Evolutionary conservation across 371 early-diverging fungal species (phyloP).

Genomic region (Capniomyces stellatus): DNA sequence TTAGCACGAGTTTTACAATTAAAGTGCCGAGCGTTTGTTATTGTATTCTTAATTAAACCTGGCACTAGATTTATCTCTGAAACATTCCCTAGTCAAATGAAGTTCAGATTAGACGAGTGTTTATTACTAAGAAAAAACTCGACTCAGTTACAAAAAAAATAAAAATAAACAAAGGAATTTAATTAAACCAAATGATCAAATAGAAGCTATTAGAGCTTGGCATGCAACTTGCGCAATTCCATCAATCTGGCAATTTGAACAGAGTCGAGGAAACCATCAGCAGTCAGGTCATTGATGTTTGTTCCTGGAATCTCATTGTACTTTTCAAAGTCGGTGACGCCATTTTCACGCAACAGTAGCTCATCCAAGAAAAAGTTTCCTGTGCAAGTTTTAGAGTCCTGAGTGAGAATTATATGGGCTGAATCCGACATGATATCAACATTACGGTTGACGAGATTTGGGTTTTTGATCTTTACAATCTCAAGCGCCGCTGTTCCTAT

Average conservation of each 20-base stretch:
- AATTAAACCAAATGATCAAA: too few relatives aligned
- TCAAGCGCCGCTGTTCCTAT: conserved; percentile 57
- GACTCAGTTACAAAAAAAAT: too few relatives aligned
- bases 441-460: conserved; percentile 12
- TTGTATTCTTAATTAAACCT: too few relatives aligned
- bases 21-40: too few relatives aligned
- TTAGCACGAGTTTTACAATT: too few relatives aligned
- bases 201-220: neutral
- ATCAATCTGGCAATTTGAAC: conserved; percentile 19
- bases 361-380: conserved; percentile 67
- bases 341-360: conserved; percentile 38
- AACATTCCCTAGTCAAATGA: too few relatives aligned
- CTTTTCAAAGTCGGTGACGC: conserved; percentile 42
- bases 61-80: too few relatives aligned
- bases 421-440: conserved; percentile 74
- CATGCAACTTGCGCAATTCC: neutral
- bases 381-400: conserved; percentile 13
- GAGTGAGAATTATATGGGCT: conserved; percentile 42
- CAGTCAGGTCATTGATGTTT: conserved; percentile 28
- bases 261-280: conserved; percentile 49
- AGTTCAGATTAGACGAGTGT: too few relatives aligned
- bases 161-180: too few relatives aligned
- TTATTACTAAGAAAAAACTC: too few relatives aligned
- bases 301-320: conserved; percentile 38
- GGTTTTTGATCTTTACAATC: conserved; percentile 18